These are phyloP conservation scores for Borovskyia barvae DNA, from an alignment of 208 protist genomes.

Conservation along the genomic window DNA sequence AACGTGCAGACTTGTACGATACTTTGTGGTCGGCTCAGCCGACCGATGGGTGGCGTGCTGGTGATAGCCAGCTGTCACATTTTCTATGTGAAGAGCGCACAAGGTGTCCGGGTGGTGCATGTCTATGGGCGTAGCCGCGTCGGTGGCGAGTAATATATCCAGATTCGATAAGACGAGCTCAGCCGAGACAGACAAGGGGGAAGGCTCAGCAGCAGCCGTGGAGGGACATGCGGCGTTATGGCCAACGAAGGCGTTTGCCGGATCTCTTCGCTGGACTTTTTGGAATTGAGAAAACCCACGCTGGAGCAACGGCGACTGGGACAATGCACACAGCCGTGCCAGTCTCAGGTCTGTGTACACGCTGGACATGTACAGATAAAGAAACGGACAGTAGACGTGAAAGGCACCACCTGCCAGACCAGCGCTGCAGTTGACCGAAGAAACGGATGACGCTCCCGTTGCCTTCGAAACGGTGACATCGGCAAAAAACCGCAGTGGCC, in stretches of 20 bases:
- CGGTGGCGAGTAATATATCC: constrained; percentile 16
- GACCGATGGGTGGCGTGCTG: not conserved
- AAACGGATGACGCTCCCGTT: not conserved
- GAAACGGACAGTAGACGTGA: constrained; percentile 24
- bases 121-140: constrained; percentile 24
- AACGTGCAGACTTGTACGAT: not conserved
- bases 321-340: constrained; percentile 4
- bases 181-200: not conserved
- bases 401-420: constrained; percentile 10
- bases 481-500: constrained; percentile 2
- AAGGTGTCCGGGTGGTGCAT: constrained; percentile 4
- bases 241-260: not conserved
- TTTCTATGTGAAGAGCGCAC: constrained; percentile 8
- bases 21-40: not conserved
- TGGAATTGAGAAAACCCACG: constrained; percentile 12
- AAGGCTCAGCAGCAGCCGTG: not conserved
- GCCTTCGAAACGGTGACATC: constrained; percentile 3
- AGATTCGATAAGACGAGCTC: constrained; percentile 8
- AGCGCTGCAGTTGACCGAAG: constrained; percentile 1
- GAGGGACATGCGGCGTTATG: not conserved
- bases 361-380: constrained; percentile 12
- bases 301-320: constrained; percentile 11
- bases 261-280: not conserved
- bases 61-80: not conserved
- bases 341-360: constrained; percentile 5